A percentile compares a stretch with the other conserved stretches of the same genome.
These are phyloP conservation scores for Microdochium nivale DNA, from an alignment of 2,329 filamentous ascomycete genomes.

Conservation along the genomic window DNA sequence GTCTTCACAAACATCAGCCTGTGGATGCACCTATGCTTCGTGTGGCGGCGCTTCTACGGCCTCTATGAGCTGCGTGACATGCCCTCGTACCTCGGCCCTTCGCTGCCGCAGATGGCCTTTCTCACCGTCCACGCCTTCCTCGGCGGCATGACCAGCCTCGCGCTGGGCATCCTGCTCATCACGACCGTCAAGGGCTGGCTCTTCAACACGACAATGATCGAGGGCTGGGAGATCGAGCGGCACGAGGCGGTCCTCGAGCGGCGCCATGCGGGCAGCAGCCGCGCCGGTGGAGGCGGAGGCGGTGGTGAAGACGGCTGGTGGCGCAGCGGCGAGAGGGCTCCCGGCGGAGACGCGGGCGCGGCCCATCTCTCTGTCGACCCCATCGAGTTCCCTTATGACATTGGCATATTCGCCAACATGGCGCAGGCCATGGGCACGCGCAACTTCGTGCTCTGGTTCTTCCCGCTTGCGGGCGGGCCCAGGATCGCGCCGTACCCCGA, in stretches of 20 bases:
- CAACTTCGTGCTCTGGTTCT: conserved; percentile 60
- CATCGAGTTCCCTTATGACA: conserved; percentile 76
- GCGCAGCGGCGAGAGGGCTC: conserved; percentile 21
- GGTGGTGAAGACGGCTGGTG: conserved; percentile 22
- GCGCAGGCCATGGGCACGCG: conserved; percentile 64
- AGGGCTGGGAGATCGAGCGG: conserved; percentile 64
- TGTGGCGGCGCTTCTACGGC: conserved; percentile 47
- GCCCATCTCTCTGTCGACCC: conserved; percentile 41
- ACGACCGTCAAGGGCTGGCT: conserved; percentile 52
- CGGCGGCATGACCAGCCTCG: conserved; percentile 51
- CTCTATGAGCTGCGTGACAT: conserved; percentile 60
- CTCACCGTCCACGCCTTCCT: conserved; percentile 52
- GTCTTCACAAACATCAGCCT: conserved; percentile 59
- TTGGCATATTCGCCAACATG: conserved; percentile 68
- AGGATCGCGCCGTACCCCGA: conserved; percentile 22
- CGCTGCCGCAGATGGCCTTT: conserved; percentile 45
- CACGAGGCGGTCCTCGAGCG: conserved; percentile 49
- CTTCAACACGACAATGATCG: conserved; percentile 72
- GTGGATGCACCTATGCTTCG: conserved; percentile 49
- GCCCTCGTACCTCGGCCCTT: conserved; percentile 68
- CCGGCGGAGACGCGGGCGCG: conserved; percentile 26
- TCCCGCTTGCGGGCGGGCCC: conserved; percentile 52
- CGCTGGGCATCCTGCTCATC: conserved; percentile 55
- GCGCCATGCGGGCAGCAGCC: conserved; percentile 28
- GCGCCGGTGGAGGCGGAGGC: conserved; percentile 24